Base-by-base conservation (phyloP, 352 stramenopile genomes). In the Stramenopiles sp. region DNA sequence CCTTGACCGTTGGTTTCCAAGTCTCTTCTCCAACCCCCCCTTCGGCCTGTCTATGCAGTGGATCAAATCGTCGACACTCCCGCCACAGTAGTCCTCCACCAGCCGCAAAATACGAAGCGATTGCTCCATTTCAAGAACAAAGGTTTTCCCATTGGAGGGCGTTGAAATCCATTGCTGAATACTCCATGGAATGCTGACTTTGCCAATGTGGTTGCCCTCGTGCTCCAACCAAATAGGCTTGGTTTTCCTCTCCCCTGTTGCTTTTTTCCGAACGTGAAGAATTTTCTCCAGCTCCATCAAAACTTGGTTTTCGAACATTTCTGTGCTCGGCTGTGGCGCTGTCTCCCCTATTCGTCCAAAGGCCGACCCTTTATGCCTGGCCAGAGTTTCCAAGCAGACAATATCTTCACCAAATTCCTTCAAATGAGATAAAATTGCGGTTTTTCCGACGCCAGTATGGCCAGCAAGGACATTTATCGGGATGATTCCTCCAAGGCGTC, bases 221-320 rank as follows among this genome's bases (percentile, higher is more conserved):
- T 79, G 68, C 75, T 79, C 77, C 32, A 79, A 32, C 35, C 74
- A 78, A 12, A 79, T 75, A 37, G 68, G 49, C 1, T 48, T 37
- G n/a, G 1, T 32, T n/a, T n/a, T n/a, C n/a, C n/a, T n/a, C n/a
- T n/a, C n/a, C n/a, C n/a, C n/a, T n/a, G n/a, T n/a, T n/a, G n/a
- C n/a, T n/a, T n/a, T n/a, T n/a, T n/a, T n/a, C n/a, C n/a, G n/a
- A n/a, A n/a, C 6, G 53, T 31, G 37, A 75, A 49, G 32, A 79
- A 35, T 32, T 4, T 3, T 1, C 69, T 32, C 75, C 75, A 78
- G n/a, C 1, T 63, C 33, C 1, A 31, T 3, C 1, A 1, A 43
- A 1, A 75, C 0, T 0, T 49, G 3, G 49, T 73, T 78, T 18
- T 32, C 69, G 73, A 34, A 78, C 1, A 71, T 48, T 37, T 76